Conservation (phyloP, 768 basidiomycete genomes). For the Boletus barrowsii region DNA sequence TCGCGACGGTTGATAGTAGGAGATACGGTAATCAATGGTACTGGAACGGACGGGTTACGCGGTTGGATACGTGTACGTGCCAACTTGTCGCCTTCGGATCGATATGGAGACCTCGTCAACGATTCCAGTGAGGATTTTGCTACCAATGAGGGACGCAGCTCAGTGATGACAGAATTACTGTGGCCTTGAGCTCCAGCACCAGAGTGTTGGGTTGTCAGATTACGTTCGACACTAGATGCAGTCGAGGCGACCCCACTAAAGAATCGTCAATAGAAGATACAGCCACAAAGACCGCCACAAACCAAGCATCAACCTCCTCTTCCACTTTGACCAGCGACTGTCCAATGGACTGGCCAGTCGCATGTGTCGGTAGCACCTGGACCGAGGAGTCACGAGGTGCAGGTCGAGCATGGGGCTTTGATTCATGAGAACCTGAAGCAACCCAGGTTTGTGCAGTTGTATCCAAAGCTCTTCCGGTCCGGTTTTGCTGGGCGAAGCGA, state of each 20-base stretch:
- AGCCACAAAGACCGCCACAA: not conserved
- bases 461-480: not conserved
- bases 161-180: not conserved
- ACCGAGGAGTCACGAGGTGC: not conserved
- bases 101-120: not conserved
- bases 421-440: slow-evolving; percentile 8
- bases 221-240: not conserved
- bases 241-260: slow-evolving; percentile 1
- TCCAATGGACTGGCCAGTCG: not conserved
- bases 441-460: not conserved
- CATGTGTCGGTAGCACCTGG: not conserved
- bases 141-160: not conserved
- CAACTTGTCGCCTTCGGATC: not conserved
- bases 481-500: not conserved
- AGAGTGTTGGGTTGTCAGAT: not conserved
- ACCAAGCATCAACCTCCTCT: slow-evolving; percentile 6
- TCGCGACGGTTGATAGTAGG: not conserved
- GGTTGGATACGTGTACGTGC: not conserved
- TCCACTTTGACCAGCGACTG: not conserved
- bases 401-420: slow-evolving; percentile 8
- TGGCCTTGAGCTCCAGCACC: not conserved
- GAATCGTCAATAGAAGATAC: not conserved
- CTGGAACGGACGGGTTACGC: not conserved
- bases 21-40: slow-evolving; percentile 3
- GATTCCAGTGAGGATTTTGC: not conserved